Evolutionary conservation across 1,284 basidiomycete species (phyloP).

Genomic region (Fomitopsis pinicola): DNA sequence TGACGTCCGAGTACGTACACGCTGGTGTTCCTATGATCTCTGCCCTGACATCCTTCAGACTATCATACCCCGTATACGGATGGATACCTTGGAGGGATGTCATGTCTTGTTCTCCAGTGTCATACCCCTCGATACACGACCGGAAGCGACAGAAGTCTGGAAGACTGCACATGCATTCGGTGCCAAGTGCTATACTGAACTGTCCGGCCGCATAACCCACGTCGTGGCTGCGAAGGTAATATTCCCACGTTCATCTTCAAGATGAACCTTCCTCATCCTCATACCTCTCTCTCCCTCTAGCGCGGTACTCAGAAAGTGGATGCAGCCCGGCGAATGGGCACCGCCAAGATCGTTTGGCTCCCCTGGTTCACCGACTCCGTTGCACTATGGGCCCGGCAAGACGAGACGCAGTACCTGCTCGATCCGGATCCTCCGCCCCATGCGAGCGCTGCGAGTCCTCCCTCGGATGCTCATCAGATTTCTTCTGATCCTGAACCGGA

Average conservation of each 20-base stretch:
- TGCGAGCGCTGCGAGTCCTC: constrained; percentile 38
- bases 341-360: constrained; percentile 81
- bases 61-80: constrained; percentile 82
- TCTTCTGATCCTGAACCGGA: constrained; percentile 64
- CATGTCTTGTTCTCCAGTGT: constrained; percentile 91
- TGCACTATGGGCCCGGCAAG: constrained; percentile 73
- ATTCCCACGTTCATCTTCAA: background rate
- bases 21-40: background rate
- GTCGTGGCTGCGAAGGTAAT: constrained; percentile 85
- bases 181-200: constrained; percentile 70
- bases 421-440: constrained; percentile 33
- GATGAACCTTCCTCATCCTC: constrained; percentile 8
- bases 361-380: constrained; percentile 88
- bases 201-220: constrained; percentile 77
- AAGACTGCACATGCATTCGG: constrained; percentile 85
- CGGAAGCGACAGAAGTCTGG: constrained; percentile 87
- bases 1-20: constrained; percentile 60
- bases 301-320: constrained; percentile 90
- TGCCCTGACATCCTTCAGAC: constrained; percentile 36
- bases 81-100: constrained; percentile 70
- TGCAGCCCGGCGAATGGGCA: constrained; percentile 63
- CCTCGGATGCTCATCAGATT: constrained; percentile 48
- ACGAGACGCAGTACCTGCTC: constrained; percentile 69
- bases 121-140: constrained; percentile 80
- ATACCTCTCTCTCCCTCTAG: constrained; percentile 31